phyloP scores from a whole-genome alignment of 805 yeast genomes.

The Lachancea thermotolerans region DNA sequence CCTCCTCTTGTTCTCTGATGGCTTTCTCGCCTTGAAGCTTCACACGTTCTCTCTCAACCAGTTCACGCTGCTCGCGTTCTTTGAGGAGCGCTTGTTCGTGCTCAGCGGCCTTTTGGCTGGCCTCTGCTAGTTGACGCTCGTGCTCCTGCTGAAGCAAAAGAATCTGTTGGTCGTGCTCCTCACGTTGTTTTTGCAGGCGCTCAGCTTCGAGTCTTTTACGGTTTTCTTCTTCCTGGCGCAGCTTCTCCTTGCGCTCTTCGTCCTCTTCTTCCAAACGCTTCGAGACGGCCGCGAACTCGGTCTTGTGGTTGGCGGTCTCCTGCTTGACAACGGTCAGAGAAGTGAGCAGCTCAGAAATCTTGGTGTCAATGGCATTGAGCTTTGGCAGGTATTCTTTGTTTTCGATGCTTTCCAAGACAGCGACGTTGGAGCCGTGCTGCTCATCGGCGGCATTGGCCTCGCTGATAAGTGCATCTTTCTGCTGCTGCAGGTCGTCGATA shows the following conservation, averaged over 20 bases:
- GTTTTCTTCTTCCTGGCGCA: conserved; percentile 22
- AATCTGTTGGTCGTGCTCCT: conserved; percentile 24
- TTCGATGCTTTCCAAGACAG: conserved; percentile 14
- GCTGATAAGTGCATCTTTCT: conserved; percentile 14
- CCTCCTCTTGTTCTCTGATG: conserved; percentile 11
- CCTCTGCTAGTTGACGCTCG: conserved; percentile 13
- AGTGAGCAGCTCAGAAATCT: conserved; percentile 17
- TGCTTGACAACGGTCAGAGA: conserved; percentile 24
- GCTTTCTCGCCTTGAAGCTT: conserved; percentile 13
- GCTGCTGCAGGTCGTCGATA: conserved; percentile 15
- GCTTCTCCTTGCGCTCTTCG: conserved; percentile 21
- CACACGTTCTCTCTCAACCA: conserved; percentile 9
- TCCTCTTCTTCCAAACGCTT: conserved; percentile 26
- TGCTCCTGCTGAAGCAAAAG: conserved; percentile 16
- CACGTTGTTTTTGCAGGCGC: conserved; percentile 21
- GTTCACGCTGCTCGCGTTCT: conserved; percentile 13
- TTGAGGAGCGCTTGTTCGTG: conserved; percentile 6
- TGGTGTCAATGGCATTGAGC: conserved; percentile 19
- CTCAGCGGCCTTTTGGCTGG: conserved; percentile 6
- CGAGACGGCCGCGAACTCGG: conserved; percentile 21
- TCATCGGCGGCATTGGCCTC: conserved; percentile 17
- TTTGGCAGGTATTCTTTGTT: conserved; percentile 23
- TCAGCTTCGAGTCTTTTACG: conserved; percentile 22
- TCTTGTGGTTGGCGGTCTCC: conserved; percentile 25
- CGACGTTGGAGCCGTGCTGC: conserved; percentile 14